Conservation (phyloP, 306 rosid species). For the Ormosia semicastrata region DNA sequence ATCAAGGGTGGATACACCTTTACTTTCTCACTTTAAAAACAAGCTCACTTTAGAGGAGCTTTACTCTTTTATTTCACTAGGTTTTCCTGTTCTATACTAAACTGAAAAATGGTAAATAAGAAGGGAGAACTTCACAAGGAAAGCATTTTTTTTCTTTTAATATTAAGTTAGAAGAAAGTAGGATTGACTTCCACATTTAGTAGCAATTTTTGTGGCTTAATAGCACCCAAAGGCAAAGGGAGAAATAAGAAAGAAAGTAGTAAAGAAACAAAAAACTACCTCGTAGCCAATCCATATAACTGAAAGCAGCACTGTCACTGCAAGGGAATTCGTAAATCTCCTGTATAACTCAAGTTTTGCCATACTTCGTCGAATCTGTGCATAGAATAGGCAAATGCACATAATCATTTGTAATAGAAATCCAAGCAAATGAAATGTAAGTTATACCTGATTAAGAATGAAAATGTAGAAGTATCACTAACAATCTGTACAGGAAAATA, state of each 20-base stretch:
- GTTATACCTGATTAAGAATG: not conserved
- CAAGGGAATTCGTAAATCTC: constrained; percentile 78
- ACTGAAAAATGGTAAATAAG: not conserved
- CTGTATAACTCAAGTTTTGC: constrained; percentile 78
- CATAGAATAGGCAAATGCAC: constrained; percentile 6
- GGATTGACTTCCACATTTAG: not conserved
- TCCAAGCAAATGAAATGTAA: constrained; percentile 7
- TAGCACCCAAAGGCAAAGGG: not conserved
- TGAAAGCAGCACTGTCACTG: constrained; percentile 69
- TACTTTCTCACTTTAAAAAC: too few species aligned
- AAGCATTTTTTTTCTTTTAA: not conserved
- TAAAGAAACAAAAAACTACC: constrained; percentile 38
- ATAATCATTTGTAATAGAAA: constrained; percentile 4
- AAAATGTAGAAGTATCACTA: not conserved
- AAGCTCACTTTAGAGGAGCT: too few species aligned
- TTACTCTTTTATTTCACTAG: not conserved
- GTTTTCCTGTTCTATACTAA: not conserved
- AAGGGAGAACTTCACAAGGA: not conserved
- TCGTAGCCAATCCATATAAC: constrained; percentile 76
- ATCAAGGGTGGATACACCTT: too few species aligned
- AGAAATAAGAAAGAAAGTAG: not conserved
- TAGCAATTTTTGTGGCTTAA: not conserved
- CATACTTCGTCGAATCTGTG: constrained; percentile 59
- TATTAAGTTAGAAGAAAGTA: not conserved
- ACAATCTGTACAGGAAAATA: constrained; percentile 12